These are phyloP conservation scores for Chenopodium album DNA, from an alignment of 148 eudicot genomes.

Conservation along the genomic window DNA sequence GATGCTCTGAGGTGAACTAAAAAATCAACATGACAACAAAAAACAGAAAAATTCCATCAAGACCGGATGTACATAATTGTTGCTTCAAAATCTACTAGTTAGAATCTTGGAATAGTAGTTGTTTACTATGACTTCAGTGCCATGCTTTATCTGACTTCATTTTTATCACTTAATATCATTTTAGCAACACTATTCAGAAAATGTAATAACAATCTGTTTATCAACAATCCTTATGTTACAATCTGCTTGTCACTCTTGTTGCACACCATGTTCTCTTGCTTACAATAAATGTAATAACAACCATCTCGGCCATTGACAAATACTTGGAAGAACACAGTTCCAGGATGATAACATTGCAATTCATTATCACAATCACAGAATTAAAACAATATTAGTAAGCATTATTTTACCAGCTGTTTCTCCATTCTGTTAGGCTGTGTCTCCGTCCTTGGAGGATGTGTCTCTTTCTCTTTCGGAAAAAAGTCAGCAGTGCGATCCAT, in stretches of 20 bases:
- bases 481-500: constrained; percentile 78
- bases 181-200: neutral
- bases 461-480: constrained; percentile 59
- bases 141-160: neutral
- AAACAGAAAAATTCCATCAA: neutral
- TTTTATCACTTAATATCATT: neutral
- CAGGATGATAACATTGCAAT: neutral
- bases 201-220: too few relatives aligned
- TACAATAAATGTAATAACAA: neutral
- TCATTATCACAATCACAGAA: neutral
- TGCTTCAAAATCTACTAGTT: neutral
- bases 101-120: neutral
- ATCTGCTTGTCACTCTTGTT: neutral
- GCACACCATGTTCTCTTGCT: neutral
- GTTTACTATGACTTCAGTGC: neutral
- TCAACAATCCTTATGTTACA: neutral
- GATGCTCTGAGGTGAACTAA: neutral
- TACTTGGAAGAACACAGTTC: neutral
- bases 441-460: too few relatives aligned
- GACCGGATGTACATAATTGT: neutral
- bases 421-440: too few relatives aligned
- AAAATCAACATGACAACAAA: neutral
- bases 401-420: constrained; percentile 2
- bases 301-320: neutral
- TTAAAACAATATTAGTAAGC: neutral